Base-by-base conservation (phyloP, 108 stramenopile species). In the Aurantiochytrium sp. region DNA sequence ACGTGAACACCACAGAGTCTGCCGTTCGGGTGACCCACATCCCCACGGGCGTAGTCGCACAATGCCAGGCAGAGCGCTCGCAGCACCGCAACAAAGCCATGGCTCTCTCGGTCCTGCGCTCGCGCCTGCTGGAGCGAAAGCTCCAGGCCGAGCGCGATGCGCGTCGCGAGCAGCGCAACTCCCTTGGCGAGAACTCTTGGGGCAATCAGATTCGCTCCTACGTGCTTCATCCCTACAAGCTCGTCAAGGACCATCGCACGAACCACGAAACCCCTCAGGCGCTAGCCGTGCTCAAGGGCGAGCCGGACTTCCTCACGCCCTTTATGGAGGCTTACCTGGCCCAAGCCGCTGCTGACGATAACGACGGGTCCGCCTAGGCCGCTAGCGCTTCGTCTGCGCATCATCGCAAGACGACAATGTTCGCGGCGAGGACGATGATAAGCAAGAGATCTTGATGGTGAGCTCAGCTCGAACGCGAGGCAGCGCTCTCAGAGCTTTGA, bases 1-100 rank as follows among this genome's bases (percentile, higher is more conserved):
- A 97, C 90, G 99, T 99, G 30, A 99, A 98, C 90, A 99, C 98
- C 19, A 99, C 99, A 17, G 97, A 99, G 45, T 96, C 96, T 69
- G 99, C 99, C 36, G 96, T 99, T 8, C 94, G 99, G 19, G 89
- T 98, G 21, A 99, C 99, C 3, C 99, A 99, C 89, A 91, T 98
- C 27, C 99, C 99, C 39, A 98, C 99, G 19, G 97, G 97, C 30
- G 95, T 96, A 4, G 95, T 95, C 19, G 98, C 97, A 4, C 90
- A 93, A 59, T 98, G 97, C 73, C 99, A 99, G 91, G 97, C 98
- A 85, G 98, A 98, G 87, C 93, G 99, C 39, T 96, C 95, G 45
- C 99, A 99, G 89, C 97, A 98, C 88, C 96, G 95, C 69, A 99
- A 99, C 89, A 96, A 93, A 90, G 95, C 93, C n/a, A 97, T 96